These are phyloP conservation scores for Diaporthe helianthi DNA, from an alignment of 2,329 filamentous ascomycete species.

Conservation along the genomic window DNA sequence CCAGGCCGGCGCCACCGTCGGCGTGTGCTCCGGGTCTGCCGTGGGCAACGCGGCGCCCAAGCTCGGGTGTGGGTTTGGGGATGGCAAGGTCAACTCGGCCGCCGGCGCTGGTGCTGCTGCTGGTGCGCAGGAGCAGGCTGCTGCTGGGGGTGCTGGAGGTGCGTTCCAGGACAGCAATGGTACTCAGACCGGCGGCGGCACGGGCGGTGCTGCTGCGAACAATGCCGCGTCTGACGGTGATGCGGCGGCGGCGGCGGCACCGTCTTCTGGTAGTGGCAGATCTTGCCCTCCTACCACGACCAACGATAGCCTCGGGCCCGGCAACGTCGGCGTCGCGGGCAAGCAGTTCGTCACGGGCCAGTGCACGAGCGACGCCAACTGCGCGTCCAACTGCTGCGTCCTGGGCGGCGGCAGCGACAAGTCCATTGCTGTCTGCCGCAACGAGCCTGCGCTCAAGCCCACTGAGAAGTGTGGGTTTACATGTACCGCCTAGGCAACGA, in stretches of 20 bases:
- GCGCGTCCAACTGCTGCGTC: constrained; percentile 20
- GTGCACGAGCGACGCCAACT: constrained; percentile 21
- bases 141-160: neutral
- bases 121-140: neutral
- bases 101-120: neutral
- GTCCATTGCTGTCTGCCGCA: constrained; percentile 14
- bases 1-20: constrained; percentile 15
- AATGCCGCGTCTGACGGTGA: neutral
- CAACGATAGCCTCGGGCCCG: constrained; percentile 5
- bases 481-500: neutral
- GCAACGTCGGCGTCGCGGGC: neutral
- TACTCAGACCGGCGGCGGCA: neutral
- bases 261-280: neutral
- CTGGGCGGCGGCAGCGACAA: constrained; percentile 11
- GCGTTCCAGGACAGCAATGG: neutral
- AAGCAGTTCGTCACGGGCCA: constrained; percentile 30
- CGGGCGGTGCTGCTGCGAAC: neutral
- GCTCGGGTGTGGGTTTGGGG: constrained; percentile 25
- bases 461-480: constrained; percentile 13
- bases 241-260: neutral
- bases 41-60: constrained; percentile 26
- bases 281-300: neutral
- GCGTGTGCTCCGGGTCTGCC: constrained; percentile 25
- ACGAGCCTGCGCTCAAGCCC: constrained; percentile 13
- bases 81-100: constrained; percentile 17